phyloP scores from a whole-genome alignment of 495 filamentous ascomycete species.

The Hamigera avellanea region DNA sequence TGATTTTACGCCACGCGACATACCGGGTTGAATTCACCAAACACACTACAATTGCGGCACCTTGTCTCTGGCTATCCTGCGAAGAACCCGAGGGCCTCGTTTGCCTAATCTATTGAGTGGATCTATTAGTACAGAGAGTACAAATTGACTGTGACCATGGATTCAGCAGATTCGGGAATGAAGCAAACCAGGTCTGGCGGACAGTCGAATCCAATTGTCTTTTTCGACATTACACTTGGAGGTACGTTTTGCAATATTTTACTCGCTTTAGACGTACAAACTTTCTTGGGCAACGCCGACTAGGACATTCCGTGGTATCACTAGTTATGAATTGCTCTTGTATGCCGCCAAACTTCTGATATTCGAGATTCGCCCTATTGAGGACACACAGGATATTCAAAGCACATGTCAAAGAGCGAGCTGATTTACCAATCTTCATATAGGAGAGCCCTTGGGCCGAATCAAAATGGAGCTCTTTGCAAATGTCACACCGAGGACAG shows the following conservation, averaged over 20 bases:
- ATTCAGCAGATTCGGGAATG: no score
- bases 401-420: not conserved
- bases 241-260: conserved; percentile 41
- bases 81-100: no score
- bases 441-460: conserved; percentile 82
- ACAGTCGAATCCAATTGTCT: conserved; percentile 53
- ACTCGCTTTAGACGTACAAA: not conserved
- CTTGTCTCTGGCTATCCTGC: no score
- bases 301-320: not conserved
- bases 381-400: not conserved
- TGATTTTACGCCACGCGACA: no score
- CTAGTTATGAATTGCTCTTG: not conserved
- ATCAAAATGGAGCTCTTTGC: conserved; percentile 92
- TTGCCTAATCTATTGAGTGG: no score
- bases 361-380: not conserved
- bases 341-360: not conserved
- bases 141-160: no score
- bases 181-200: no score
- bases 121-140: no score
- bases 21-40: no score
- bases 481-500: conserved; percentile 71
- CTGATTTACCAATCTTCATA: not conserved
- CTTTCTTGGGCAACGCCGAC: not conserved
- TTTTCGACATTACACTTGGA: conserved; percentile 88
- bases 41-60: no score